These are phyloP conservation scores for Epichloe gansuensis DNA, from an alignment of 2,329 filamentous ascomycete genomes.

Conservation along the genomic window DNA sequence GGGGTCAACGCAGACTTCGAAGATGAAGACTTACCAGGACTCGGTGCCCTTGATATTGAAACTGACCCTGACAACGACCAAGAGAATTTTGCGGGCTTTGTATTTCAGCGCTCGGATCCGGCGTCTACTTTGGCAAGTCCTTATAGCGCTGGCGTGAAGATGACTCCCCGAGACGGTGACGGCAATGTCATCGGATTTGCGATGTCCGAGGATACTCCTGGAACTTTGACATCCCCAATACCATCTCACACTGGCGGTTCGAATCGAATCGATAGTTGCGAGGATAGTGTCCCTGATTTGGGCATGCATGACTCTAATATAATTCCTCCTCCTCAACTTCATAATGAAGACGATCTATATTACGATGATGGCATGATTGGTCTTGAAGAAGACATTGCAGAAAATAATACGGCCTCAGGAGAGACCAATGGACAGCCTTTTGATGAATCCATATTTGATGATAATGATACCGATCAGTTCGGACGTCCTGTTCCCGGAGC, in stretches of 20 bases:
- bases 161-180: conserved; percentile 42
- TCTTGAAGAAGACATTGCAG: conserved; percentile 34
- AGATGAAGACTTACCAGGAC: not conserved
- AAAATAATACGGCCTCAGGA: conserved; percentile 26
- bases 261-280: conserved; percentile 2
- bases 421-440: conserved; percentile 45
- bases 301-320: conserved; percentile 26
- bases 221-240: conserved; percentile 7
- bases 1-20: conserved; percentile 26
- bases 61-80: conserved; percentile 43
- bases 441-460: conserved; percentile 63
- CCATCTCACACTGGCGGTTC: conserved; percentile 1
- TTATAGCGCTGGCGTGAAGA: conserved; percentile 30
- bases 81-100: conserved; percentile 49
- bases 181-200: conserved; percentile 47
- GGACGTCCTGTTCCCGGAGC: conserved; percentile 47
- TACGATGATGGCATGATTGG: conserved; percentile 52
- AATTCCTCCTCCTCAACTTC: conserved; percentile 5
- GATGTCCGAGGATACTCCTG: conserved; percentile 33
- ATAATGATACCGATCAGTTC: conserved; percentile 50
- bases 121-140: conserved; percentile 40
- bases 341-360: conserved; percentile 50
- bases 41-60: conserved; percentile 11
- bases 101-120: conserved; percentile 43
- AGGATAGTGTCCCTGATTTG: conserved; percentile 22